These are phyloP conservation scores for Leccinum pellstonianum DNA, from an alignment of 768 basidiomycete genomes.

Conservation along the genomic window DNA sequence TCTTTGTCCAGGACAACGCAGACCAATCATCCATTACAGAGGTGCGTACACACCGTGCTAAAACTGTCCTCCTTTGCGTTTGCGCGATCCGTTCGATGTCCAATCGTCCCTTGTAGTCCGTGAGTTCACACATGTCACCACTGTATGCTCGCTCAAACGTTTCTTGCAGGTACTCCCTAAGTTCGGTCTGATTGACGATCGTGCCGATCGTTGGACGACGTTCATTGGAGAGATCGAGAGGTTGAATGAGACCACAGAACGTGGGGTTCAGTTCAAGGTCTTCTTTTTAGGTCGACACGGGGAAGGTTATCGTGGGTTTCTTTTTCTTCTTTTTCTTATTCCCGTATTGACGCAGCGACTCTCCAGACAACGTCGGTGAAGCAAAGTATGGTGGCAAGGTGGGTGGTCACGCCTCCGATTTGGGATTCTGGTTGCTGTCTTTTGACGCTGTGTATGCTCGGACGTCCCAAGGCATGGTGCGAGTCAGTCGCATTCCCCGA, in stretches of 20 bases:
- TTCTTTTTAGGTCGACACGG: slow-evolving; percentile 71
- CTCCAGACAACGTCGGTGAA: slow-evolving; percentile 66
- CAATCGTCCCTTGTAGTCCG: slow-evolving; percentile 11
- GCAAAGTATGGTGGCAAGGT: slow-evolving; percentile 60
- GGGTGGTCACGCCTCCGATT: neutral
- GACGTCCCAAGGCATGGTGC: slow-evolving; percentile 48
- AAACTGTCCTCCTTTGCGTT: neutral
- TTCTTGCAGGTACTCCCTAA: slow-evolving; percentile 19
- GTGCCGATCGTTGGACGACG: slow-evolving; percentile 46
- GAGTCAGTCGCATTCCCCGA: slow-evolving; percentile 40
- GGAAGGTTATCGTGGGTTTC: slow-evolving; percentile 44
- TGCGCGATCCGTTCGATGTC: neutral
- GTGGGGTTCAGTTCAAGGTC: slow-evolving; percentile 43
- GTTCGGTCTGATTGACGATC: slow-evolving; percentile 40
- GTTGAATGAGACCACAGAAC: slow-evolving; percentile 30
- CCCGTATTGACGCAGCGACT: neutral
- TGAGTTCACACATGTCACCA: slow-evolving; percentile 3
- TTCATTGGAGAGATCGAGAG: slow-evolving; percentile 41
- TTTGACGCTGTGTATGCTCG: neutral
- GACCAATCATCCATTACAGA: neutral
- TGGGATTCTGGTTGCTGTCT: neutral
- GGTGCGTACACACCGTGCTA: slow-evolving; percentile 3
- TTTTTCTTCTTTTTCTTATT: neutral
- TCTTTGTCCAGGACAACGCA: slow-evolving; percentile 23
- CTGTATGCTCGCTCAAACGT: neutral